Evolutionary conservation across 331 rosid genomes (phyloP).

Genomic region (Malus hybrid): DNA sequence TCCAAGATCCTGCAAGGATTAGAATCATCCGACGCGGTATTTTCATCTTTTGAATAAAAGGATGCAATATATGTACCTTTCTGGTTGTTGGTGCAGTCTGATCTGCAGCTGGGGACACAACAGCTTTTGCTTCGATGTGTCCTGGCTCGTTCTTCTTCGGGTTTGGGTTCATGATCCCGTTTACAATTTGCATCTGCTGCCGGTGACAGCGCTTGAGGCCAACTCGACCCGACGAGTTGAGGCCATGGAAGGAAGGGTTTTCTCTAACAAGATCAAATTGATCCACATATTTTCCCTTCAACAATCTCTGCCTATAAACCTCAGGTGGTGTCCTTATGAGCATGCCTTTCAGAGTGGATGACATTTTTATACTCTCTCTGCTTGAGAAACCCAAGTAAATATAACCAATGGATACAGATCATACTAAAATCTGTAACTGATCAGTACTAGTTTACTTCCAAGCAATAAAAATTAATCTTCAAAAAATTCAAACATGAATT

Average conservation of each 20-base stretch:
- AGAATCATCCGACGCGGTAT: background rate
- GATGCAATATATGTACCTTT: conserved; percentile 38
- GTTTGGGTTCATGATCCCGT: conserved; percentile 17
- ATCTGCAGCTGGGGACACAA: conserved; percentile 45
- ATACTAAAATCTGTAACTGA: background rate
- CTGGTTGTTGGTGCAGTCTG: conserved; percentile 44
- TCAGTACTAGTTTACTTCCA: background rate
- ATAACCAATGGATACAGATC: background rate
- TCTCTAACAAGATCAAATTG: conserved; percentile 8
- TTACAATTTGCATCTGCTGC: background rate
- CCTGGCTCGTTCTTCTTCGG: conserved; percentile 24
- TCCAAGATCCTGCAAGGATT: background rate
- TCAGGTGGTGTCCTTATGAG: conserved; percentile 36
- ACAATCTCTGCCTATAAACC: conserved; percentile 20
- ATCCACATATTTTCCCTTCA: conserved; percentile 25
- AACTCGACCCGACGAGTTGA: conserved; percentile 1
- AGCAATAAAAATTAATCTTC: background rate
- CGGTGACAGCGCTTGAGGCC: conserved; percentile 2
- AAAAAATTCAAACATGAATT: too few relatives aligned
- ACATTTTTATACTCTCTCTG: conserved; percentile 22
- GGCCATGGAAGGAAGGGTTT: conserved; percentile 5
- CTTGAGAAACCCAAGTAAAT: background rate
- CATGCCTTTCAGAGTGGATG: conserved; percentile 53
- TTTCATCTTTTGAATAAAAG: background rate
- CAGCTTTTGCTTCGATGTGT: conserved; percentile 28